Percentiles rank a stretch among this genome's conserved stretches.
Conservation (phyloP, 2,329 filamentous ascomycete genomes). For the Penicillium hordei region DNA sequence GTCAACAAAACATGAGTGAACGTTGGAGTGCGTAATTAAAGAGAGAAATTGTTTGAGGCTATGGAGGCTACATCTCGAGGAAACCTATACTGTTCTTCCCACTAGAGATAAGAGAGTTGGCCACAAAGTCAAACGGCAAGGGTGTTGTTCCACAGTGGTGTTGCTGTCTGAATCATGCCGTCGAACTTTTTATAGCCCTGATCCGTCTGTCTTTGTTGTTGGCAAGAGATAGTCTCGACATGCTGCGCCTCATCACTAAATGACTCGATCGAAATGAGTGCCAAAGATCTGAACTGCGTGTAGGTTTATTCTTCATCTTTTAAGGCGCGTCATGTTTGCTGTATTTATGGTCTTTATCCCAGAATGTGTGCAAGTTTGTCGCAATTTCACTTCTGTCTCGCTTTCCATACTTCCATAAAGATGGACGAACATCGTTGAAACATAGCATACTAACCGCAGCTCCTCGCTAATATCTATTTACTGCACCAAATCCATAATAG, state of each 20-base stretch:
- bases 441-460: neutral
- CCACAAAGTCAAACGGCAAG: too few species aligned
- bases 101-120: too few species aligned
- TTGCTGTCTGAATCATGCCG: too few species aligned
- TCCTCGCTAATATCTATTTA: neutral
- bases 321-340: neutral
- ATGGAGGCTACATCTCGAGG: too few species aligned
- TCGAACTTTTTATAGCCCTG: too few species aligned
- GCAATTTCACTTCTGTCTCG: too few species aligned
- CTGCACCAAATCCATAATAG: neutral
- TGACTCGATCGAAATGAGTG: neutral
- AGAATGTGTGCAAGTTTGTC: neutral
- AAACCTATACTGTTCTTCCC: too few species aligned
- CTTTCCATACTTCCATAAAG: neutral
- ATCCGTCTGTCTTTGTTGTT: neutral
- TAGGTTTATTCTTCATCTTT: neutral
- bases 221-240: neutral
- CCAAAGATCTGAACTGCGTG: neutral
- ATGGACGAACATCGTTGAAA: neutral
- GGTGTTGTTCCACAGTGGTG: too few species aligned
- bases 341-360: neutral
- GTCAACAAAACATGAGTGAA: neutral
- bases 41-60: neutral
- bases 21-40: neutral
- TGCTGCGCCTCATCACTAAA: neutral